A percentile compares a stretch with the other conserved stretches of the same genome.
Conservation (phyloP, 2,329 filamentous ascomycete genomes). For the Nothophoma quercina region DNA sequence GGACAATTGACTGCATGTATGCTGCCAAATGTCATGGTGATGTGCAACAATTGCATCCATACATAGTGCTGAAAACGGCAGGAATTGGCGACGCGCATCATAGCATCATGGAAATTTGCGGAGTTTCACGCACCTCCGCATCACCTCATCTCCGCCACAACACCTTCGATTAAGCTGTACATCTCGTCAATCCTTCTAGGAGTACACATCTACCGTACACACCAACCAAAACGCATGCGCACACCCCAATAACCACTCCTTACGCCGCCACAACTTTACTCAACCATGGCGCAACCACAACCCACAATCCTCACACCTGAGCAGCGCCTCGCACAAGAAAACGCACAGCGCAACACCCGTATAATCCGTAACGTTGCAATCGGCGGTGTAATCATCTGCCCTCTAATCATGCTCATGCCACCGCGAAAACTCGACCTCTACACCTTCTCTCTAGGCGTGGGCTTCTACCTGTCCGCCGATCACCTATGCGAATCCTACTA, state of each 20-base stretch:
- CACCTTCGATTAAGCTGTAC: background rate
- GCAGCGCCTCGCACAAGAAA: constrained; percentile 44
- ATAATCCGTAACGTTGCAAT: constrained; percentile 57
- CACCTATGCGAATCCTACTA: constrained; percentile 55
- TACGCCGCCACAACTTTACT: background rate
- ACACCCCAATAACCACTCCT: background rate
- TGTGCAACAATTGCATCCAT: background rate
- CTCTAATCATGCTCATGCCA: constrained; percentile 63
- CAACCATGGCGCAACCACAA: constrained; percentile 34
- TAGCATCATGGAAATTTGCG: constrained; percentile 43
- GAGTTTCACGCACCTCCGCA: constrained; percentile 8
- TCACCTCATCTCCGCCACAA: constrained; percentile 8
- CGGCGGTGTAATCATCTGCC: constrained; percentile 60
- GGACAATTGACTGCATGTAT: background rate
- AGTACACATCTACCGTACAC: background rate
- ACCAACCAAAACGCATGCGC: constrained; percentile 6
- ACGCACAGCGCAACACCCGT: constrained; percentile 38
- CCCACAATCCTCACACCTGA: constrained; percentile 42
- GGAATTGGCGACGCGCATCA: constrained; percentile 42
- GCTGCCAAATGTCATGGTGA: background rate
- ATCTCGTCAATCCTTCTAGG: background rate
- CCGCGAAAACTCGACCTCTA: constrained; percentile 69
- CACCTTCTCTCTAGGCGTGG: constrained; percentile 61
- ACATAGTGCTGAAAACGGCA: constrained; percentile 22
- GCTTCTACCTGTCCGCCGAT: constrained; percentile 59